phyloP scores from a whole-genome alignment of 306 rosid species.

The Potentilla sterilis region DNA sequence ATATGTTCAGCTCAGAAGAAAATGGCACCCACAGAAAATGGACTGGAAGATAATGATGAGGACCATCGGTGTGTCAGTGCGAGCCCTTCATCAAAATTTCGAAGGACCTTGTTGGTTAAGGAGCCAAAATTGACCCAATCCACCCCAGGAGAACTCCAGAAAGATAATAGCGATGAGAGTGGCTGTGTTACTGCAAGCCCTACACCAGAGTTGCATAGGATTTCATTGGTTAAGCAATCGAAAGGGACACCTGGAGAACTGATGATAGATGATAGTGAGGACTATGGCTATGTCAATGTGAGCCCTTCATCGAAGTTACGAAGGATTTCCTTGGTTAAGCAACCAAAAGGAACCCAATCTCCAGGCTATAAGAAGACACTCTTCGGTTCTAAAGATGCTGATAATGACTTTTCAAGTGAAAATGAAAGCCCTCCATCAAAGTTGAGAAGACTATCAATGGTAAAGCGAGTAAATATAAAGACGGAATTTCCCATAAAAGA shows the following conservation, averaged over 20 bases:
- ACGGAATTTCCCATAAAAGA: slow-evolving; percentile 35
- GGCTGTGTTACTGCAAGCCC: slow-evolving; percentile 43
- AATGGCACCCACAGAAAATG: slow-evolving; percentile 23
- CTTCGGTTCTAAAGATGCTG: slow-evolving; percentile 26
- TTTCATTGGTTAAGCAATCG: slow-evolving; percentile 35
- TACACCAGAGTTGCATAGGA: slow-evolving; percentile 41
- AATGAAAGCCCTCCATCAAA: slow-evolving; percentile 48
- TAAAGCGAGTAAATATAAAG: slow-evolving; percentile 37
- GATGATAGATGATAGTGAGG: slow-evolving; percentile 21
- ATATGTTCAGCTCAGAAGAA: slow-evolving; percentile 33
- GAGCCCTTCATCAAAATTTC: slow-evolving; percentile 42
- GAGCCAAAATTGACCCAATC: slow-evolving; percentile 27
- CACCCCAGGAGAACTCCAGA: slow-evolving; percentile 18
- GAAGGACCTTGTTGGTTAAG: slow-evolving; percentile 43
- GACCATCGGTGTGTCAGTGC: slow-evolving; percentile 30
- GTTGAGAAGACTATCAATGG: slow-evolving; percentile 43
- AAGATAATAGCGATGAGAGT: slow-evolving; percentile 19
- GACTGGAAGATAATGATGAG: slow-evolving; percentile 18
- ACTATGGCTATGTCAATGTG: slow-evolving; percentile 33
- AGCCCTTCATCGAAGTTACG: slow-evolving; percentile 56
- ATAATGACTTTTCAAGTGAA: slow-evolving; percentile 37
- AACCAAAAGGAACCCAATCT: slow-evolving; percentile 26
- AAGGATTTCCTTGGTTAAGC: slow-evolving; percentile 48
- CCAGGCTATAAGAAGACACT: slow-evolving; percentile 28
- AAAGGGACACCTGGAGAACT: slow-evolving; percentile 26